A percentile compares a stretch with the other conserved stretches of the same genome.
phyloP scores from a whole-genome alignment of 2,329 filamentous ascomycete genomes.

The Diplodia intermedia region DNA sequence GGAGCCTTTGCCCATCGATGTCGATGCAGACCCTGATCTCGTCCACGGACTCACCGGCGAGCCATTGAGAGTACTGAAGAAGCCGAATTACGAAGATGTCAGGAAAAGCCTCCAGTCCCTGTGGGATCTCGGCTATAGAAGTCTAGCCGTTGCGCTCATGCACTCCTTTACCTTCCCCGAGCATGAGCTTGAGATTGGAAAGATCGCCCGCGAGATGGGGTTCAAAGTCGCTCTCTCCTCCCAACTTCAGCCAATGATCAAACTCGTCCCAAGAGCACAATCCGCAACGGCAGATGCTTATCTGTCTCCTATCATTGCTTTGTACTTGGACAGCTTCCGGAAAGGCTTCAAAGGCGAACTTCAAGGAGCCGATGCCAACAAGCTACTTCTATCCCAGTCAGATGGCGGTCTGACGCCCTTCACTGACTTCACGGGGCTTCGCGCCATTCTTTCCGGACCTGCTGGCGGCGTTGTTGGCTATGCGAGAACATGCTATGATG shows the following conservation, averaged over 20 bases:
- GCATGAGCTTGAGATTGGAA: constrained; percentile 42
- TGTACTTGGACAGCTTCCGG: constrained; percentile 40
- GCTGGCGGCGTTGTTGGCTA: constrained; percentile 95
- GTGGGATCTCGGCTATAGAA: constrained; percentile 59
- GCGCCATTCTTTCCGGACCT: constrained; percentile 85
- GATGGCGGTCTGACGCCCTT: constrained; percentile 63
- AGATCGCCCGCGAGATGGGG: constrained; percentile 42
- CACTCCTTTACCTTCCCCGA: constrained; percentile 45
- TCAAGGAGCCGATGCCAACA: constrained; percentile 65
- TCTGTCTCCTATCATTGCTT: constrained; percentile 39
- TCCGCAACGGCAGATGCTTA: constrained; percentile 42
- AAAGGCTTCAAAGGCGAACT: constrained; percentile 40
- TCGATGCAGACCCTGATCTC: constrained; percentile 32
- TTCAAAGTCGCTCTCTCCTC: constrained; percentile 43
- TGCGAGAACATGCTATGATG: constrained; percentile 89
- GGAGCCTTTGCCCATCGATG: constrained; percentile 27
- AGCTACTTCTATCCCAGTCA: constrained; percentile 95
- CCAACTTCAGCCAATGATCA: constrained; percentile 39
- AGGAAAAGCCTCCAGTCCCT: constrained; percentile 52
- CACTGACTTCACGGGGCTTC: constrained; percentile 73
- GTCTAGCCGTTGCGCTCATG: constrained; percentile 46
- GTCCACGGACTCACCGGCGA: constrained; percentile 58
- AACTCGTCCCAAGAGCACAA: constrained; percentile 38
- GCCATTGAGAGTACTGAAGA: constrained; percentile 33
- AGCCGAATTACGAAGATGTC: constrained; percentile 59